Conservation (phyloP, 192 early-diverging fungal genomes). For the Podila epicladia region DNA sequence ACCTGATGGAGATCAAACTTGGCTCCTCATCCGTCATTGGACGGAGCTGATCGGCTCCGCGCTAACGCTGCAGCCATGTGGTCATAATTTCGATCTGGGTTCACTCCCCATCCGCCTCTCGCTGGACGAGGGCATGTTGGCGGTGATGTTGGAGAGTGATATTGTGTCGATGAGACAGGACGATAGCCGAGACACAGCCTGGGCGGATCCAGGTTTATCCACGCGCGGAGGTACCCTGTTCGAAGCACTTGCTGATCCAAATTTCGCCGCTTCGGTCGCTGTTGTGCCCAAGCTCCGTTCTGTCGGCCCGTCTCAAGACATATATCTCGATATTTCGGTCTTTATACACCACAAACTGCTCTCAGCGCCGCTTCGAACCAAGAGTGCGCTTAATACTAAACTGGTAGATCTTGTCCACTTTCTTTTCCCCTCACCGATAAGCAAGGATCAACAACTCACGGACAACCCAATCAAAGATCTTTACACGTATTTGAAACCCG, state of each 20-base stretch:
- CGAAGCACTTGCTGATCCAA: background rate
- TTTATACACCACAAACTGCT: slow-evolving; percentile 4
- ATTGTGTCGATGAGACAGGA: slow-evolving; percentile 23
- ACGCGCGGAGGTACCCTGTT: slow-evolving; percentile 5
- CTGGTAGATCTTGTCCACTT: slow-evolving; percentile 26
- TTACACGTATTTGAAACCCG: slow-evolving; percentile 15
- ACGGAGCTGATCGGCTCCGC: background rate
- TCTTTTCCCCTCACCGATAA: slow-evolving; percentile 6
- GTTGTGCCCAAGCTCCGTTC: background rate
- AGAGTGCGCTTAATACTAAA: background rate
- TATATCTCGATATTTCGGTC: slow-evolving; percentile 1
- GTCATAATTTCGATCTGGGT: slow-evolving; percentile 3
- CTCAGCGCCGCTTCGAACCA: background rate
- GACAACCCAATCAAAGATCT: slow-evolving; percentile 31
- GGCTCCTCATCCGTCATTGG: slow-evolving; percentile 19
- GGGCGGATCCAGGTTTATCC: background rate
- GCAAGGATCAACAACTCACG: background rate
- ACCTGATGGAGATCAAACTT: background rate
- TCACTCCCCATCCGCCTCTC: background rate
- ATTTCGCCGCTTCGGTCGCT: background rate
- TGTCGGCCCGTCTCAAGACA: background rate
- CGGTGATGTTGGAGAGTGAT: slow-evolving; percentile 6
- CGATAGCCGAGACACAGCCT: slow-evolving; percentile 1
- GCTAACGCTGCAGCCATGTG: slow-evolving; percentile 3
- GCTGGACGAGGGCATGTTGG: slow-evolving; percentile 8